Base-by-base conservation (phyloP, 176 grass and related monocot genomes). In the Oryza longistaminata region DNA sequence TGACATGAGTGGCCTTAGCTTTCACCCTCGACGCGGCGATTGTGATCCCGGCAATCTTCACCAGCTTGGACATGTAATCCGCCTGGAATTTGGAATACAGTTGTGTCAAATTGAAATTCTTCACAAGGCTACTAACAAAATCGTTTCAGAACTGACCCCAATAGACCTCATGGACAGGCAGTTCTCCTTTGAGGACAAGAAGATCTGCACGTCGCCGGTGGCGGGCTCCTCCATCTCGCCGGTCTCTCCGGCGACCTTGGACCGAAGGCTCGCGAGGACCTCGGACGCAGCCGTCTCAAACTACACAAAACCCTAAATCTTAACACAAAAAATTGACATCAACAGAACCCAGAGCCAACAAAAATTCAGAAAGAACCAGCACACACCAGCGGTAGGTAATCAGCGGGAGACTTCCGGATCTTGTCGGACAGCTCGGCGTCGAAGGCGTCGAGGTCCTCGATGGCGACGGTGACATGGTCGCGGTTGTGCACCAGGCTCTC, bases 1-100 rank as follows among this genome's bases (percentile, higher is more conserved):
- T 94, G 10, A 99, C 96, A 74, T 96, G 91, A 22, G 96, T 99
- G 26, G 96, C 96, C 84, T 99, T 99, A 65, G 96, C 96, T 78
- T 99, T 99, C 79, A 99, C 96, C 69, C 93, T 91, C 2, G 96
- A 96, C 2, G 93, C 96, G 2, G 96, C 96, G 64, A 99, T 99
- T 14, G 85, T 71, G 13, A 99, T 99, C 13, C 96, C 96, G 2
- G 93, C 89, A 45, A 99, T 92, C 86, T 99, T 99, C 49, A 99
- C 93, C 44, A 99, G 84, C 75, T 93, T 98, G 0, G 96, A 99
- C 96, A 96, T 99, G 77, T 76, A 91, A 49, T 99, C 96, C 0
- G 93, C 91, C 96, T 96, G 67, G 27, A 53, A 24, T 76, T 84
- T 86, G 15, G 0, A 19, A 58, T 3, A 13, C 11, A 64, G 16